A percentile compares a stretch with the other conserved stretches of the same genome.
These are phyloP conservation scores for Talaromyces proteolyticus DNA, from an alignment of 495 filamentous ascomycete genomes.

Conservation along the genomic window DNA sequence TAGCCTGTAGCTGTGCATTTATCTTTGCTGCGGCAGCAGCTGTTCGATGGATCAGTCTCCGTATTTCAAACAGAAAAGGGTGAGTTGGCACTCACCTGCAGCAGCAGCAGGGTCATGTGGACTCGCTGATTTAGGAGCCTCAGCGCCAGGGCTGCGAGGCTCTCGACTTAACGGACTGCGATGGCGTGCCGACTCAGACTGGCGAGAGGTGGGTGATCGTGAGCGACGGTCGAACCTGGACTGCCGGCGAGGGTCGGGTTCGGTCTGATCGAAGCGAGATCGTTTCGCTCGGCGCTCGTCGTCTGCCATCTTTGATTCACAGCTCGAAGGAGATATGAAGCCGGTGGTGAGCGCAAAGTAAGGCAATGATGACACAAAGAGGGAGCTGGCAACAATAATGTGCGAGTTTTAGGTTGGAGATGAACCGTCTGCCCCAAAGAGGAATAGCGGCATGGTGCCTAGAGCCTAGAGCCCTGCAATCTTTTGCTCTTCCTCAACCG, in stretches of 20 bases:
- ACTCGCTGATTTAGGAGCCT: constrained; percentile 33
- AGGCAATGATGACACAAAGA: background rate
- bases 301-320: constrained; percentile 61
- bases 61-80: background rate
- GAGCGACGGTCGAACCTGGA: constrained; percentile 85
- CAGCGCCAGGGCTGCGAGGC: constrained; percentile 44
- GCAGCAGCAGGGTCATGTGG: constrained; percentile 72
- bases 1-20: constrained; percentile 86
- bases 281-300: constrained; percentile 74
- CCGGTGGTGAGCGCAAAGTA: background rate
- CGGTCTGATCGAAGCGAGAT: constrained; percentile 87
- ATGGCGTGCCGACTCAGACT: constrained; percentile 59
- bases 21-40: constrained; percentile 91
- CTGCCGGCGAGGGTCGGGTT: constrained; percentile 63
- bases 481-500: too few species aligned
- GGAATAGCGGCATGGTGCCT: constrained; percentile 1
- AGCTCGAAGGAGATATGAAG: background rate
- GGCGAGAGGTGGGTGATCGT: constrained; percentile 66
- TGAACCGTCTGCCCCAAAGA: background rate
- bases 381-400: background rate
- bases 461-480: too few species aligned
- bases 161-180: constrained; percentile 70
- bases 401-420: background rate
- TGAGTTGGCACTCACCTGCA: constrained; percentile 54
- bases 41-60: constrained; percentile 27